Percentiles rank a stretch among this genome's conserved stretches.
These are phyloP conservation scores for Calycina herbarum DNA, from an alignment of 2,329 filamentous ascomycete species.

Conservation along the genomic window DNA sequence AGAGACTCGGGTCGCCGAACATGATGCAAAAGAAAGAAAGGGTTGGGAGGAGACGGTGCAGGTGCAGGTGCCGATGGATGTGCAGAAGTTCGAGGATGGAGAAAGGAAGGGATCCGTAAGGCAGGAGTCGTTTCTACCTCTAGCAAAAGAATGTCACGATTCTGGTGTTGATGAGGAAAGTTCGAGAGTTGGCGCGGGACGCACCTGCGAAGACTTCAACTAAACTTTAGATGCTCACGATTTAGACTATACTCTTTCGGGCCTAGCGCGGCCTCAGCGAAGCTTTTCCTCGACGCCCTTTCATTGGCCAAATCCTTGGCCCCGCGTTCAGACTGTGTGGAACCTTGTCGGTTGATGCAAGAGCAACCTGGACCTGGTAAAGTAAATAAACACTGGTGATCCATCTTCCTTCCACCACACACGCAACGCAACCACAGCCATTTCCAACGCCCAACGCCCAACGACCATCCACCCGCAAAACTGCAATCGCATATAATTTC, in stretches of 20 bases:
- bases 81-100: constrained; percentile 4
- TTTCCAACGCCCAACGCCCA: not conserved
- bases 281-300: too few species aligned
- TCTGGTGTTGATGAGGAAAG: constrained; percentile 10
- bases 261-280: too few species aligned
- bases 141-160: not conserved
- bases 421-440: not conserved
- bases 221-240: too few species aligned
- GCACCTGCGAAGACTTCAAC: too few species aligned
- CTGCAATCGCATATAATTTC: not conserved
- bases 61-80: not conserved
- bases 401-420: not conserved
- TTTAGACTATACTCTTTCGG: too few species aligned
- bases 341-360: too few species aligned
- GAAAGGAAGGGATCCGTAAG: constrained; percentile 14
- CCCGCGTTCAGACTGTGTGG: too few species aligned
- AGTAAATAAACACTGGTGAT: too few species aligned
- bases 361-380: too few species aligned
- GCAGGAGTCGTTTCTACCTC: not conserved
- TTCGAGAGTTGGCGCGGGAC: not conserved
- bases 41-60: not conserved
- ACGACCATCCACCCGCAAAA: not conserved
- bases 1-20: constrained; percentile 24
- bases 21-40: constrained; percentile 22
- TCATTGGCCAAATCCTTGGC: too few species aligned